A percentile compares a stretch with the other conserved stretches of the same genome.
Evolutionary conservation across 495 filamentous ascomycete genomes (phyloP).

Genomic region (Chlorociboria aeruginascens): DNA sequence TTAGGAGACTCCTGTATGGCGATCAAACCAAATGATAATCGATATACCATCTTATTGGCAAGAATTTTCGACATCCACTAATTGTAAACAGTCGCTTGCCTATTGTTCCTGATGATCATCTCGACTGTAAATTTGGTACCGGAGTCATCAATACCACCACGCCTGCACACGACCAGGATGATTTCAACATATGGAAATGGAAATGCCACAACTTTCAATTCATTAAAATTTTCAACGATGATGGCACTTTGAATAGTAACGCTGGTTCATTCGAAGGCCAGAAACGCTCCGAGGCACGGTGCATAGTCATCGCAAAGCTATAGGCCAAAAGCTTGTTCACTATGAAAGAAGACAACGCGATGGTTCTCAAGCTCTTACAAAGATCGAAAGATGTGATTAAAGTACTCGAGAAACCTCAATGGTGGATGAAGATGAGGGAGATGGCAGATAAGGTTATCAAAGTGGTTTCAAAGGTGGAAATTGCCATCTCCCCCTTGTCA

Average conservation of each 20-base stretch:
- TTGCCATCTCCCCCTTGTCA: constrained; percentile 57
- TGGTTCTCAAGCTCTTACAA: constrained; percentile 64
- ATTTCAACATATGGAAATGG: constrained; percentile 50
- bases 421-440: constrained; percentile 60
- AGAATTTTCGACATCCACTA: constrained; percentile 52
- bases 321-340: constrained; percentile 61
- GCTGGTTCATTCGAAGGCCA: constrained; percentile 45
- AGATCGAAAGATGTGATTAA: constrained; percentile 80
- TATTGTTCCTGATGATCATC: constrained; percentile 55
- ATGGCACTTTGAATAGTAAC: constrained; percentile 45
- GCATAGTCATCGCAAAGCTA: constrained; percentile 54
- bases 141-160: constrained; percentile 64
- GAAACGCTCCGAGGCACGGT: constrained; percentile 69
- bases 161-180: constrained; percentile 64
- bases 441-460: constrained; percentile 49
- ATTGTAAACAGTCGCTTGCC: constrained; percentile 44
- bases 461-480: constrained; percentile 53
- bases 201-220: constrained; percentile 56
- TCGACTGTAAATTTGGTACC: constrained; percentile 56
- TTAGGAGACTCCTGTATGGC: too few relatives aligned
- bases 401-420: constrained; percentile 68
- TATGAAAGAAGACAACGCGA: constrained; percentile 67
- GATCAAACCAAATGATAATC: too few relatives aligned
- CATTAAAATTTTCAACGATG: constrained; percentile 49
- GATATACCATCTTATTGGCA: constrained; percentile 54